Evolutionary conservation across 1,284 basidiomycete species (phyloP).

Genomic region (Leccinum solheimii): DNA sequence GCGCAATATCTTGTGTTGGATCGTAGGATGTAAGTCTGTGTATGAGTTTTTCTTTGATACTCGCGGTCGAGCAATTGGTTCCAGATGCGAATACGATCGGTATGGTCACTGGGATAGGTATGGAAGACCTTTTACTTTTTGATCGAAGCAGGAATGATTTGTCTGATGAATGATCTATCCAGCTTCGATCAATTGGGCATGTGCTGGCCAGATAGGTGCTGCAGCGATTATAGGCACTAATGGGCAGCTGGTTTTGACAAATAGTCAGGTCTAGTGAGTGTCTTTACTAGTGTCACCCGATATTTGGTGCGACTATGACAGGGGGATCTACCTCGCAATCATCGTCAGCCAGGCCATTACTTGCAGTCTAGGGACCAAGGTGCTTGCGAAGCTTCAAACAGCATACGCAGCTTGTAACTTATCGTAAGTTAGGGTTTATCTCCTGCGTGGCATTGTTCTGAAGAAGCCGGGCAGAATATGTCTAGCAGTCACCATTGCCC

Average conservation of each 20-base stretch:
- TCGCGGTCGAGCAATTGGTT: neutral
- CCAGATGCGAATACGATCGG: constrained; percentile 42
- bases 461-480: constrained; percentile 33
- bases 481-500: constrained; percentile 45
- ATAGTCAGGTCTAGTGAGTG: constrained; percentile 34
- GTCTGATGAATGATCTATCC: neutral
- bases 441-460: neutral
- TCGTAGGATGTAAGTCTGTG: constrained; percentile 39
- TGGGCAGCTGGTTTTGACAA: constrained; percentile 31
- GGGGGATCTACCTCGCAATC: constrained; percentile 35
- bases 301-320: constrained; percentile 14
- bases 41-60: neutral
- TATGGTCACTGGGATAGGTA: constrained; percentile 37
- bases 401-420: constrained; percentile 34
- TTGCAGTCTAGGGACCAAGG: constrained; percentile 44
- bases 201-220: constrained; percentile 40
- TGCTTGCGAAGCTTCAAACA: constrained; percentile 35
- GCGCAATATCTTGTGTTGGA: constrained; percentile 40
- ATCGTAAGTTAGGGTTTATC: constrained; percentile 25
- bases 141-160: neutral
- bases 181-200: constrained; percentile 48
- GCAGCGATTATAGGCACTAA: constrained; percentile 38
- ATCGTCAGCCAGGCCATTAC: constrained; percentile 36
- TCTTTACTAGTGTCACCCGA: neutral
- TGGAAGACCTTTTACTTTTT: neutral